Base-by-base conservation (phyloP, 2,329 filamentous ascomycete species). In the Fusarium virguliforme region DNA sequence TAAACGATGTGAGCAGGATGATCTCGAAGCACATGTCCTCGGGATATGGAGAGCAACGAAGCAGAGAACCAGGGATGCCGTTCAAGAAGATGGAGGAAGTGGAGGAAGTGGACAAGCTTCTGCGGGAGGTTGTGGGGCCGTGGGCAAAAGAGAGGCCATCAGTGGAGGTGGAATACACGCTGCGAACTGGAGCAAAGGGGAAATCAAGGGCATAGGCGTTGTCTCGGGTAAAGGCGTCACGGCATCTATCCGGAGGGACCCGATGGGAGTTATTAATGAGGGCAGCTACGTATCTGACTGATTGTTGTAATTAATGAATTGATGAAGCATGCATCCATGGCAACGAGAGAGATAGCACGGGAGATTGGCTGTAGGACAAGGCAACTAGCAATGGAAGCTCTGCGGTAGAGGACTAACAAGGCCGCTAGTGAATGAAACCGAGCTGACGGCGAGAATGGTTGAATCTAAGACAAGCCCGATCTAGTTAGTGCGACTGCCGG, bases 81-180 rank as follows among this genome's bases (percentile, higher is more conserved):
- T 74, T 79, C 37, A 65, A 58, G 58, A 60, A 58, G 35, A 73
- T 78, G 73, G 57, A 65, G 6, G 76, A 79, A 51, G 75, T 70
- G 35, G 63, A 64, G 32, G 50, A 58, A 34, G 63, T 78, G 9
- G 68, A 77, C 48, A 55, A 32, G n/a, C 65, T 65, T 15, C 56
- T 79, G 37, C 72, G 60, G 58, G 35, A 62, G 35, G 54, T 53
- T 30, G 70, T 77, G 35, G 60, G 70, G 24, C 50, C 43, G n/a
- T 79, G 78, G 78, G 46, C 74, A 51, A 56, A 56, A 26, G 61
- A 34, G 30, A 56, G 57, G 3, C 60, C 57, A 43, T 58, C 35
- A 0, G 34, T 63, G n/a, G 61, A 71, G 35, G 71, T 79, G 24
- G 74, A 77, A 62, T 78, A 77, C 62, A 74, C 55, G 35, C 53